Evolutionary conservation across 192 early-diverging fungal species (phyloP).

Genomic region (Podila minutissima): DNA sequence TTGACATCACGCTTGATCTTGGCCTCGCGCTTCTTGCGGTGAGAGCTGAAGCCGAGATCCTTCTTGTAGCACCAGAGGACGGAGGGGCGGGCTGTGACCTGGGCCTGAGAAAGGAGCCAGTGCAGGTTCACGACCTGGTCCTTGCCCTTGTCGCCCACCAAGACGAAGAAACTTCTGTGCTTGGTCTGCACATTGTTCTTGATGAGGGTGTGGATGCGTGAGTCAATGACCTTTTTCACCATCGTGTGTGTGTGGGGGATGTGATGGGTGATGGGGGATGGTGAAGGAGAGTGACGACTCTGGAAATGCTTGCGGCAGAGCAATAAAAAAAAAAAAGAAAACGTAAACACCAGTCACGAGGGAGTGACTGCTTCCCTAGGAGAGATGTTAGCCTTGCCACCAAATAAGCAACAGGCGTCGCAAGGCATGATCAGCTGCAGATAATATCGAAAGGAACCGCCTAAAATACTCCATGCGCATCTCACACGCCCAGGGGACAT

Average conservation of each 20-base stretch:
- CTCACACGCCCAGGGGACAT: too few relatives aligned
- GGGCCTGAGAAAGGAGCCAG: slow-evolving; percentile 94
- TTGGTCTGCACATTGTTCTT: slow-evolving; percentile 91
- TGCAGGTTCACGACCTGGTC: slow-evolving; percentile 97
- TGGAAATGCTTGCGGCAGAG: too few relatives aligned
- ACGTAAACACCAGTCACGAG: too few relatives aligned
- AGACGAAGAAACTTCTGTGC: slow-evolving; percentile 94
- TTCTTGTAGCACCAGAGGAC: slow-evolving; percentile 99
- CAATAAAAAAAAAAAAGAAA: too few relatives aligned
- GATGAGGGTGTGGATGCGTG: slow-evolving; percentile 92
- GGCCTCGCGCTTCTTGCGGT: slow-evolving; percentile 96
- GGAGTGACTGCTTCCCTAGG: too few relatives aligned
- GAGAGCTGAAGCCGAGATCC: slow-evolving; percentile 93
- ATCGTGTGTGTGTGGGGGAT: slow-evolving; percentile 43
- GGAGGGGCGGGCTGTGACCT: slow-evolving; percentile 87
- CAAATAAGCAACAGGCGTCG: too few relatives aligned
- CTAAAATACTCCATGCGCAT: too few relatives aligned
- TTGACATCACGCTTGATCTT: slow-evolving; percentile 97
- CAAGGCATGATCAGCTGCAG: too few relatives aligned
- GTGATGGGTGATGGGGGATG: neutral
- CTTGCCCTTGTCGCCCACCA: slow-evolving; percentile 95
- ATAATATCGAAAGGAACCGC: too few relatives aligned
- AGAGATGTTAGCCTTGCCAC: too few relatives aligned
- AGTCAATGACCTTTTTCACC: slow-evolving; percentile 92
- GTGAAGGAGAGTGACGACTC: neutral